Conservation (phyloP, 202 grass and related monocot genomes). For the Hordeum pubiflorum region DNA sequence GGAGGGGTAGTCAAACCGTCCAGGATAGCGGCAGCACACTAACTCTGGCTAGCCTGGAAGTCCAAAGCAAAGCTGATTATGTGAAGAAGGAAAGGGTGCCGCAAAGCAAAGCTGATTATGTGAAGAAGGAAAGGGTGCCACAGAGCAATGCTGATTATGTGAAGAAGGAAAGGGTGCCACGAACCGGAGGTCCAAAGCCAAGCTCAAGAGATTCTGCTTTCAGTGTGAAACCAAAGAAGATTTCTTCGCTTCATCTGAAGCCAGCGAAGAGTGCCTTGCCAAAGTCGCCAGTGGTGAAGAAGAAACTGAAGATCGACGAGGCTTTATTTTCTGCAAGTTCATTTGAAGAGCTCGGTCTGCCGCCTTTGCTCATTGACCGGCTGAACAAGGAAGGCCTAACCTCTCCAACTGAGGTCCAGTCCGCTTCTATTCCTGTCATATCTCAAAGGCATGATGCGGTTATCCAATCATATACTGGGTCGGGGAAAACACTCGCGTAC, state of each 20-base stretch:
- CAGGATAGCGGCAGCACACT: slow-evolving; percentile 23
- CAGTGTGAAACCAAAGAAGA: slow-evolving; percentile 36
- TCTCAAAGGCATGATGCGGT: slow-evolving; percentile 72
- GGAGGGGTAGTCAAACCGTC: slow-evolving; percentile 15
- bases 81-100: slow-evolving; percentile 36
- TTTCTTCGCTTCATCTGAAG: slow-evolving; percentile 21
- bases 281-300: slow-evolving; percentile 33
- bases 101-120: slow-evolving; percentile 11
- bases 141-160: background rate
- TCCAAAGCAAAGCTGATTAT: slow-evolving; percentile 33
- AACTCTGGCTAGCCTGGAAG: slow-evolving; percentile 59
- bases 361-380: slow-evolving; percentile 57
- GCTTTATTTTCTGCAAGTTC: slow-evolving; percentile 76
- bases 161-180: background rate
- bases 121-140: too few relatives aligned
- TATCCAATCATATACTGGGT: slow-evolving; percentile 86
- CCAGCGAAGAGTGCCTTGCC: slow-evolving; percentile 17
- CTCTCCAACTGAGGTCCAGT: slow-evolving; percentile 81
- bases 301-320: slow-evolving; percentile 64
- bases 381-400: slow-evolving; percentile 64
- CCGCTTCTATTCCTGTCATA: slow-evolving; percentile 75
- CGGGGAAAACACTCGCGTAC: slow-evolving; percentile 81
- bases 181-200: slow-evolving; percentile 28
- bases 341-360: slow-evolving; percentile 69
- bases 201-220: slow-evolving; percentile 29